Evolutionary conservation across 2,329 filamentous ascomycete genomes (phyloP).

Genomic region (Exophiala mesophila): DNA sequence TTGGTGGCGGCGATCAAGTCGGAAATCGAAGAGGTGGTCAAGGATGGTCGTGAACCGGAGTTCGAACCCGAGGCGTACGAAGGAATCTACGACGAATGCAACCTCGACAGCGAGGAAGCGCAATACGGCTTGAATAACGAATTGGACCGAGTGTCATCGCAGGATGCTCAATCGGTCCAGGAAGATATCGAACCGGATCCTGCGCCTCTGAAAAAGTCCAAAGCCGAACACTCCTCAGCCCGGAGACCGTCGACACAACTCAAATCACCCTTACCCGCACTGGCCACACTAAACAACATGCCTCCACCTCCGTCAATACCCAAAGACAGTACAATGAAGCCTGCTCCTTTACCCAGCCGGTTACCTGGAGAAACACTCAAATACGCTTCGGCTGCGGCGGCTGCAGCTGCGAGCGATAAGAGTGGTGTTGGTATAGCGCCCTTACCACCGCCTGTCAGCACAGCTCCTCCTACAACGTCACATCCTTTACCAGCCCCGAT

Average conservation of each 20-base stretch:
- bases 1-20: slow-evolving; percentile 87
- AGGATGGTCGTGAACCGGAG: slow-evolving; percentile 80
- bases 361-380: slow-evolving; percentile 87
- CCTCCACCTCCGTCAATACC: slow-evolving; percentile 36
- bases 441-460: slow-evolving; percentile 79
- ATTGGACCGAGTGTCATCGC: slow-evolving; percentile 84
- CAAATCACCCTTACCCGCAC: slow-evolving; percentile 80
- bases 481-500: slow-evolving; percentile 45
- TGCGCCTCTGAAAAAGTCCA: slow-evolving; percentile 53
- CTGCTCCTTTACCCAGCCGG: slow-evolving; percentile 77
- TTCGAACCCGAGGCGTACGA: slow-evolving; percentile 79
- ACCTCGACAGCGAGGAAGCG: slow-evolving; percentile 87
- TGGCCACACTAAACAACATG: slow-evolving; percentile 77
- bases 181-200: slow-evolving; percentile 60
- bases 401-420: slow-evolving; percentile 85
- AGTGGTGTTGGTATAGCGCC: slow-evolving; percentile 86
- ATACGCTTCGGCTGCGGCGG: slow-evolving; percentile 92
- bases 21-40: slow-evolving; percentile 89
- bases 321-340: slow-evolving; percentile 73
- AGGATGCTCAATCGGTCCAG: slow-evolving; percentile 87
- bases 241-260: slow-evolving; percentile 81
- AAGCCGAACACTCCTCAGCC: slow-evolving; percentile 54
- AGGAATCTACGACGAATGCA: slow-evolving; percentile 88
- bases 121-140: slow-evolving; percentile 75
- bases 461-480: slow-evolving; percentile 44